Percentiles rank a stretch among this genome's conserved stretches.
Conservation (phyloP, 2,329 filamentous ascomycete species). For the Didymella arachidicola region DNA sequence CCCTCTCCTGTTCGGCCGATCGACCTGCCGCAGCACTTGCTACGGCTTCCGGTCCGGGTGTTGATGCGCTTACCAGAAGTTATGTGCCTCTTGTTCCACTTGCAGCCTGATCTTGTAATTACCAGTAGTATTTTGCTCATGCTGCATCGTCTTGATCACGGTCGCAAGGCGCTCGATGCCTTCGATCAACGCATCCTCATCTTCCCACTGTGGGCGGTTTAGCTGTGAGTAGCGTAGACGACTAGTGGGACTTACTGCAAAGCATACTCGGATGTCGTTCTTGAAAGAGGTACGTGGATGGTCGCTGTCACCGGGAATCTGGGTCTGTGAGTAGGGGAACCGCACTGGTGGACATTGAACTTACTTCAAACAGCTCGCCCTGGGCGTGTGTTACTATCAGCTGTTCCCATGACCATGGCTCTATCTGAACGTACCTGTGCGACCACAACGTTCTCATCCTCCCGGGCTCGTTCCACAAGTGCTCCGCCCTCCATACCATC, state of each 20-base stretch:
- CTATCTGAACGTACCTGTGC: conserved; percentile 55
- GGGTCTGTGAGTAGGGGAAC: conserved; percentile 23
- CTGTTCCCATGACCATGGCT: conserved; percentile 16
- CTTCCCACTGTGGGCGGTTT: conserved; percentile 60
- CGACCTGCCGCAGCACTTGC: neutral
- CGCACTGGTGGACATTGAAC: neutral
- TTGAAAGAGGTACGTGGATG: conserved; percentile 63
- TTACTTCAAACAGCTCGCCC: conserved; percentile 71
- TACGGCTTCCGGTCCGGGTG: neutral
- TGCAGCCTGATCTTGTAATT: conserved; percentile 21
- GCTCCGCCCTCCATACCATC: conserved; percentile 60
- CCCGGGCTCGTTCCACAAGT: conserved; percentile 65
- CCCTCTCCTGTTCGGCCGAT: neutral
- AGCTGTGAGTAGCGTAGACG: conserved; percentile 6
- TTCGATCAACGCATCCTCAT: conserved; percentile 69
- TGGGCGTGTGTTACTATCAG: conserved; percentile 49
- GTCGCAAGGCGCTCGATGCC: conserved; percentile 69
- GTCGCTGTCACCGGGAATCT: conserved; percentile 56
- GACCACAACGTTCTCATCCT: conserved; percentile 71
- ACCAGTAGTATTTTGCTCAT: conserved; percentile 34
- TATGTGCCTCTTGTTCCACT: conserved; percentile 33
- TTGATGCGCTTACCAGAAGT: conserved; percentile 41
- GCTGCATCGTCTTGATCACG: conserved; percentile 55
- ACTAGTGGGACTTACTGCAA: conserved; percentile 33
- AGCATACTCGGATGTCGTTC: conserved; percentile 53